Base-by-base conservation (phyloP, 2,329 filamentous ascomycete genomes). In the Cordyceps pruinosa region DNA sequence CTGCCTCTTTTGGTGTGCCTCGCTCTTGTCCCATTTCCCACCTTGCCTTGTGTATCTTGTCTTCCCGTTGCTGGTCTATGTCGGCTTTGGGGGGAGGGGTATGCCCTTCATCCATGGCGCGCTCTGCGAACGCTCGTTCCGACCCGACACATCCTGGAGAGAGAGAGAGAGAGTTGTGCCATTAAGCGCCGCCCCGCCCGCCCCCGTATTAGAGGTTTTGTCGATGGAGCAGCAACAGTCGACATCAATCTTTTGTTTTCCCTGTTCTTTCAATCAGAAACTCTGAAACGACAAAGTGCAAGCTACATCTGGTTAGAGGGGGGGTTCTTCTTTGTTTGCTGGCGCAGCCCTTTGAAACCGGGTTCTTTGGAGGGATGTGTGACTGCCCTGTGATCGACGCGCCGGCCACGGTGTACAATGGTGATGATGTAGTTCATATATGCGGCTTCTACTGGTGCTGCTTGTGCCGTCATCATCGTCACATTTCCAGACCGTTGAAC, bases 361-460 rank as follows among this genome's bases (percentile, higher is more conserved):
- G 41, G 25, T 54, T 54, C 34, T 54, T 35, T n/a, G n/a, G n/a
- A 10, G 21, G 17, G 8, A n/a, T 42, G n/a, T 15, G 35, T 12
- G 8, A 6, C 19, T 44, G 30, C 4, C 15, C 5, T 23, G 28
- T 52, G 39, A 50, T 39, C 55, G 39, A 57, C 21, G 21, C 39
- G n/a, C 37, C 44, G 55, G 47, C n/a, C 23, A 37, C 10, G 34
- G 21, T 51, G 55, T n/a, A n/a, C n/a, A n/a, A 44, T 55, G 51
- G 35, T 21, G 47, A 50, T 51, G 55, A 48, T 55, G 51, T 42
- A 41, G 45, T 55, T 37, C 21, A 48, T 28, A 44, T 53, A 49
- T 32, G 26, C 26, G 9, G 23, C 55, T 19, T 46, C 12, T 9
- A 23, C 25, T 52, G 34, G 45, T 26, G 19, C 17, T 45, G 26